phyloP scores from a whole-genome alignment of 2,329 filamentous ascomycete species.

The Dryadomyces sulphureus region DNA sequence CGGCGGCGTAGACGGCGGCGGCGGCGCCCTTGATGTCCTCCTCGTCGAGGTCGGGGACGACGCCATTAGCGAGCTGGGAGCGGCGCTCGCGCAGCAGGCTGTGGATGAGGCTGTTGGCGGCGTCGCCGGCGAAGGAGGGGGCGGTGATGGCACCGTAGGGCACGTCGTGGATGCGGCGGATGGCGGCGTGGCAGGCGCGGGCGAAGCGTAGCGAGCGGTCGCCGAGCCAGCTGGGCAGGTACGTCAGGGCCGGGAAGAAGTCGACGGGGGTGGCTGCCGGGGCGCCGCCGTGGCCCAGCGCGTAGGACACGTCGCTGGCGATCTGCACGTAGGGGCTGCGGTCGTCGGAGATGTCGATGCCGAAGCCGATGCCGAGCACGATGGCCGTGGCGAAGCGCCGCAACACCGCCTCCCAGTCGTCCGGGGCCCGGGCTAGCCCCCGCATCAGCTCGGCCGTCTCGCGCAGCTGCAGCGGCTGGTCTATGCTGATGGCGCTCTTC shows the following conservation, averaged over 20 bases:
- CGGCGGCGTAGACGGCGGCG: conserved; percentile 23
- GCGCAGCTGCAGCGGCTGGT: conserved; percentile 11
- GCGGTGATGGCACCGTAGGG: conserved; percentile 13
- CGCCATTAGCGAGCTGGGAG: conserved; percentile 10
- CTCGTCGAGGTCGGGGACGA: conserved; percentile 14
- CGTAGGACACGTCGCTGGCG: conserved; percentile 13
- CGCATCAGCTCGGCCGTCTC: conserved; percentile 18
- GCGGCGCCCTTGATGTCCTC: conserved; percentile 19
- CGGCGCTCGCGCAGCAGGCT: conserved; percentile 4
- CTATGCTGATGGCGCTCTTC: conserved; percentile 18
- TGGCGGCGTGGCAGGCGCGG: conserved; percentile 5
- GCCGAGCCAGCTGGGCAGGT: conserved; percentile 9
- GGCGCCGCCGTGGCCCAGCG: conserved; percentile 9
- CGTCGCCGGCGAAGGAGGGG: not conserved
- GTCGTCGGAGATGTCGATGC: conserved; percentile 22
- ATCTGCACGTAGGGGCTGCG: conserved; percentile 25
- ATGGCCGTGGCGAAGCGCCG: conserved; percentile 25
- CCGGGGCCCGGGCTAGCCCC: conserved; percentile 17
- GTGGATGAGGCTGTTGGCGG: conserved; percentile 1
- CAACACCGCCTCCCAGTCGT: conserved; percentile 22
- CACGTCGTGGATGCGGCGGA: conserved; percentile 15
- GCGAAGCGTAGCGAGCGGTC: conserved; percentile 8
- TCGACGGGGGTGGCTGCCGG: conserved; percentile 10
- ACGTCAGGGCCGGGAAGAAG: conserved; percentile 8
- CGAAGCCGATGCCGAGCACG: conserved; percentile 28